These are phyloP conservation scores for Microcyclospora tardicrescens DNA, from an alignment of 2,329 filamentous ascomycete genomes.

Conservation along the genomic window DNA sequence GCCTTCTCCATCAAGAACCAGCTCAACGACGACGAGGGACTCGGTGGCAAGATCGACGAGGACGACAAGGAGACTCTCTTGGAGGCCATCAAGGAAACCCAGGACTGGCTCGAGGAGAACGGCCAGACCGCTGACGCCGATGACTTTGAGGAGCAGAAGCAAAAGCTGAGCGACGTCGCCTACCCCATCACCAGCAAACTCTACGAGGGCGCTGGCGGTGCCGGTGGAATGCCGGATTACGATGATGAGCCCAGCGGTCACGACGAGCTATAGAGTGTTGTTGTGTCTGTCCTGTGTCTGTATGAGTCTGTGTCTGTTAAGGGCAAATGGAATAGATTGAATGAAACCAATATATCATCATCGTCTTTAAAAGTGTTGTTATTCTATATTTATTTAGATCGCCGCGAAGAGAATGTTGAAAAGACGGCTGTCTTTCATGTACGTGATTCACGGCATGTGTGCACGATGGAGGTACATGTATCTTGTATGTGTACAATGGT, in stretches of 20 bases:
- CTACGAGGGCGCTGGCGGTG: constrained; percentile 49
- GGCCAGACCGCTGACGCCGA: constrained; percentile 70
- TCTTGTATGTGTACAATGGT: too few relatives aligned
- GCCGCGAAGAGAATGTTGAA: too few relatives aligned
- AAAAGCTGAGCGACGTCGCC: constrained; percentile 92
- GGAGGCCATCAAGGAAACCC: constrained; percentile 91
- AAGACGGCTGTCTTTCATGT: too few relatives aligned
- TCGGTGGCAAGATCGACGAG: constrained; percentile 95
- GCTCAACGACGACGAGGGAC: constrained; percentile 89
- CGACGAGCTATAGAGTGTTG: constrained; percentile 36
- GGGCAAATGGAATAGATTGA: too few relatives aligned
- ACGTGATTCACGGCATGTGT: too few relatives aligned
- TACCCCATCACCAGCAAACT: constrained; percentile 99
- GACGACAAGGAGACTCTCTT: constrained; percentile 96
- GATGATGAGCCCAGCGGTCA: constrained; percentile 47
- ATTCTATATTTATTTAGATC: too few relatives aligned
- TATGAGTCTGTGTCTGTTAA: too few relatives aligned
- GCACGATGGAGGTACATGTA: too few relatives aligned
- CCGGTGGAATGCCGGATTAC: constrained; percentile 44
- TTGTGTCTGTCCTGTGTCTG: neutral
- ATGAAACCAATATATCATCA: too few relatives aligned
- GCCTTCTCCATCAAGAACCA: constrained; percentile 99
- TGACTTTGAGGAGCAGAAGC: constrained; percentile 99
- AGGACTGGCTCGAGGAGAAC: constrained; percentile 96
- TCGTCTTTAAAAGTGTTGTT: too few relatives aligned